A percentile compares a stretch with the other conserved stretches of the same genome.
Evolutionary conservation across 768 basidiomycete genomes (phyloP).

Genomic region (Zangia roseola): DNA sequence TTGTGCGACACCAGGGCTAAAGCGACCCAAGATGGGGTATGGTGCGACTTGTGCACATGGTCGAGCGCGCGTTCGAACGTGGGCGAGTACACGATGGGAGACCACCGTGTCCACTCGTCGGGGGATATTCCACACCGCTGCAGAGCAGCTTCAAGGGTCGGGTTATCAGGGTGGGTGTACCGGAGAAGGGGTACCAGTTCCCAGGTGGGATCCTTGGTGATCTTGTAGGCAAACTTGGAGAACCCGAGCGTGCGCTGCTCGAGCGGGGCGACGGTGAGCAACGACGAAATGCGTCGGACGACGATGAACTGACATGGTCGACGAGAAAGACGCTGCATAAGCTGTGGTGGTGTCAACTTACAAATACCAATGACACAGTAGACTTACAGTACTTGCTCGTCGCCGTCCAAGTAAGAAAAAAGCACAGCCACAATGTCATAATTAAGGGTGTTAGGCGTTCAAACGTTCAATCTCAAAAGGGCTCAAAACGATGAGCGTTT

Average conservation of each 20-base stretch:
- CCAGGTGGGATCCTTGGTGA: constrained; percentile 45
- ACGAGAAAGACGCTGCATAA: constrained; percentile 21
- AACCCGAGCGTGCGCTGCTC: constrained; percentile 23
- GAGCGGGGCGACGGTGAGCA: constrained; percentile 24
- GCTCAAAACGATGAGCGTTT: too few relatives aligned
- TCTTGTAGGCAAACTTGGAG: constrained; percentile 33
- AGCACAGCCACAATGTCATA: too few relatives aligned
- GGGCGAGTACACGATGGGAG: constrained; percentile 32
- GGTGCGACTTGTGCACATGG: constrained; percentile 12
- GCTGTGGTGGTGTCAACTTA: constrained; percentile 11
- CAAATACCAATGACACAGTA: neutral
- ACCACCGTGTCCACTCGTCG: constrained; percentile 42
- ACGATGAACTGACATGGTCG: neutral
- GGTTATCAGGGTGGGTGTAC: constrained; percentile 1
- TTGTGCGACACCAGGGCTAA: constrained; percentile 49
- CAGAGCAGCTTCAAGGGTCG: constrained; percentile 24
- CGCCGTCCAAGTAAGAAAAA: too few relatives aligned
- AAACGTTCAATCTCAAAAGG: too few relatives aligned
- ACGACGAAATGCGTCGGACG: constrained; percentile 15
- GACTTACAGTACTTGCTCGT: constrained; percentile 2
- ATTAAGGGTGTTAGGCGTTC: too few relatives aligned
- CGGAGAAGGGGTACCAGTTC: constrained; percentile 37
- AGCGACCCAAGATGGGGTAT: constrained; percentile 53
- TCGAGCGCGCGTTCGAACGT: constrained; percentile 35
- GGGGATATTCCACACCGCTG: constrained; percentile 29